Base-by-base conservation (phyloP, 768 basidiomycete genomes). In the Trametes cinnabarina region DNA sequence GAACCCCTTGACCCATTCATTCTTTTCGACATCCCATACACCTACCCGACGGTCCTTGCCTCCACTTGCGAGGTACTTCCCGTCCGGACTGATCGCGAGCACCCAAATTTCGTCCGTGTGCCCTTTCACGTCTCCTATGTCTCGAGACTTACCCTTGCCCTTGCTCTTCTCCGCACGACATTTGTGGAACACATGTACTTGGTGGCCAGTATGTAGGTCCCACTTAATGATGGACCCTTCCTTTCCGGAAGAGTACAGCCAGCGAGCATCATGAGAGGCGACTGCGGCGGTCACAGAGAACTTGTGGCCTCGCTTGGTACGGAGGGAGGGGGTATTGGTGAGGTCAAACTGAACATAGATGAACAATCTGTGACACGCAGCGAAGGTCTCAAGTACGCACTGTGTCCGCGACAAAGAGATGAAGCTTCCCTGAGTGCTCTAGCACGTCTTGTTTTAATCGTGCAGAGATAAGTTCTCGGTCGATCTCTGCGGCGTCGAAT, bases 401-500 rank as follows among this genome's bases (percentile, higher is more conserved):
- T 15, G 77, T 77, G 53, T 90, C 85, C 25, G 89, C 90, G 48
- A 96, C 76, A 68, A 88, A 91, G 40, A 89, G 72, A 72, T 94
- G 90, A 8, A 94, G 77, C 72, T 90, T 94, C 47, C 94, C 94
- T 4, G 92, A 86, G 67, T 95, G 86, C 63, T 94, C 88, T 46
- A 94, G 72, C 5, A 96, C 94, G 74, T 98, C 96, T 70, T 94
- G 86, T 70, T 94, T 92, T 61, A 99, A 77, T 54, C 97, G 79
- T 19, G 94, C 81, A 42, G 90, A 90, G 60, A 99, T 91, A 61
- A 98, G 78, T 63, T 98, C 96, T 65, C 84, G 83, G 77, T 99
- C 97, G 25, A 98, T 86, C 65, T 98, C 95, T 1, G 92, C 94
- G 4, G 97, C 97, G 69, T 99, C 96, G 62, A 86, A 94, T 61